These are phyloP conservation scores for Inga oerstediana DNA, from an alignment of 306 rosid species.

Conservation along the genomic window DNA sequence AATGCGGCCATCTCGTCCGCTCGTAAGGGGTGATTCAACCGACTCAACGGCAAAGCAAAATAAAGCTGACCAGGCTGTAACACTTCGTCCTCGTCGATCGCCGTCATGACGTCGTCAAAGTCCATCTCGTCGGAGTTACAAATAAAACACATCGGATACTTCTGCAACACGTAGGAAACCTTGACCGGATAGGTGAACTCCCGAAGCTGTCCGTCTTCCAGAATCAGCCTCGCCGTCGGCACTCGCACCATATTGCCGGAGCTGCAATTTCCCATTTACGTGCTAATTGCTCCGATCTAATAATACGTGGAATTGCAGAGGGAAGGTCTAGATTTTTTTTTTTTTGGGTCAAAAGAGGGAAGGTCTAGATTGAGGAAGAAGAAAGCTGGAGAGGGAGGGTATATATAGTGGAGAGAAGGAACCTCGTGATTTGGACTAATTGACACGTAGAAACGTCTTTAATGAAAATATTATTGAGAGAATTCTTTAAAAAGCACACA, in stretches of 20 bases:
- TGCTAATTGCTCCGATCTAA: not conserved
- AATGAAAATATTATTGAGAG: not conserved
- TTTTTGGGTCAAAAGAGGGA: too few species aligned
- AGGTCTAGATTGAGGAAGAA: not conserved
- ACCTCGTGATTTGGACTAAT: not conserved
- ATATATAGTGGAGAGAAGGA: slow-evolving; percentile 16
- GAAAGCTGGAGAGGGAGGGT: not conserved
- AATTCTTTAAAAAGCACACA: too few species aligned
- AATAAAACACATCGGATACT: slow-evolving; percentile 63
- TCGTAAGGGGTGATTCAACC: slow-evolving; percentile 48
- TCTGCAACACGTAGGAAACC: slow-evolving; percentile 66
- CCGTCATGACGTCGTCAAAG: slow-evolving; percentile 61
- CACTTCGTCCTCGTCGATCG: slow-evolving; percentile 57
- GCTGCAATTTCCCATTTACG: slow-evolving; percentile 68
- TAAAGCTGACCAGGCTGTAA: slow-evolving; percentile 82
- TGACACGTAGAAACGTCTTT: slow-evolving; percentile 50
- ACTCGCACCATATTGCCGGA: slow-evolving; percentile 46
- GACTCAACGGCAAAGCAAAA: slow-evolving; percentile 69
- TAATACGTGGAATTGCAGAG: too few species aligned
- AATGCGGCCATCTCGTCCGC: slow-evolving; percentile 83
- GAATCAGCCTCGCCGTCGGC: slow-evolving; percentile 71
- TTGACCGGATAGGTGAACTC: slow-evolving; percentile 68
- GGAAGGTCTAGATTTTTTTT: not conserved
- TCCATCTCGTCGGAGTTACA: slow-evolving; percentile 89
- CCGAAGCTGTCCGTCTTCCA: slow-evolving; percentile 60